Base-by-base conservation (phyloP, 2,329 filamentous ascomycete genomes). In the Eutypa lata region DNA sequence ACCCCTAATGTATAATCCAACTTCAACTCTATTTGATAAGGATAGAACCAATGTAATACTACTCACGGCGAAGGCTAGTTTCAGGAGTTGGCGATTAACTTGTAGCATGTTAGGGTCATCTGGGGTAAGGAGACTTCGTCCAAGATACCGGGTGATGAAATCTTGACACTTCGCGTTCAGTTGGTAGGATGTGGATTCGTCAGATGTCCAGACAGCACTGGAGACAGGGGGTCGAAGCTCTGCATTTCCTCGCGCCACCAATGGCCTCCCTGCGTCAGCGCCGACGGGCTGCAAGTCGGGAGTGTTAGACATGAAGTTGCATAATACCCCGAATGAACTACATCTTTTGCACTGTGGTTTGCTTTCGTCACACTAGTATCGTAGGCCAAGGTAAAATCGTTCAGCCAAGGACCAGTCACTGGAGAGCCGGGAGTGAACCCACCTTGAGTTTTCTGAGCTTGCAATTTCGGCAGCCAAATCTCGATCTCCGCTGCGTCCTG, bases 371-470 rank as follows among this genome's bases (percentile, higher is more conserved):
- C 77, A 80, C 76, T 79, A 52, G 5, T 3, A 1, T 11, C 35
- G 22, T 2, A 33, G 8, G 18, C 48, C 21, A 21, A 22, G n/a
- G 45, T 21, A 4, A 37, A 42, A 45, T 18, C 18, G 18, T 37
- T 52, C 24, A 56, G 49, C 48, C 3, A 45, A 52, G 18, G 10
- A 26, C 8, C 24, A 43, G 45, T 13, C 3, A 7, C 13, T 22
- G 24, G 8, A 10, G 26, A 40, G 47, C 10, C 13, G 37, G 24
- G 24, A 38, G 3, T 3, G n/a, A 5, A 48, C 57, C 2, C 22
- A 76, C 76, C 68, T 78, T 80, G 50, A 80, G 54, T 57, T 77
- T 77, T 53, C 77, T 60, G 4, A 79, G 69, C 61, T 79, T 79
- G 65, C 77, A 80, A 57, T 79, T 80, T 11, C 74, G 71, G 50